Evolutionary conservation across 257 asterid species (phyloP).

Genomic region (Paulownia fortunei): DNA sequence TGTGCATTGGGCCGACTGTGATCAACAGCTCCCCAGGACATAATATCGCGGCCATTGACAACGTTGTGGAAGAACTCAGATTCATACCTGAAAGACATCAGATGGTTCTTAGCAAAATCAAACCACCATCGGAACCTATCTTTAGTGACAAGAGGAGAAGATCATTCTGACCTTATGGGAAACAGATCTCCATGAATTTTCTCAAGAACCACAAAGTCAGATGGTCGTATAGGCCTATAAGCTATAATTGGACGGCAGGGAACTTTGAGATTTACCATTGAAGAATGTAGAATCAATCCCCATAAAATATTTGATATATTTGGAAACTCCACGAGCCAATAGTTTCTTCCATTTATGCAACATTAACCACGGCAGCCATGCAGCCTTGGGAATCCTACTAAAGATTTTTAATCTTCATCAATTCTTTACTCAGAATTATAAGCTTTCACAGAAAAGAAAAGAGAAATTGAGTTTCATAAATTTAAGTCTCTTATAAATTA

Average conservation of each 20-base stretch:
- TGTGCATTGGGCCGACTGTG: constrained; percentile 64
- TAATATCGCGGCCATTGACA: constrained; percentile 81
- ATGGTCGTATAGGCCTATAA: constrained; percentile 73
- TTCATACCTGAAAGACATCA: constrained; percentile 69
- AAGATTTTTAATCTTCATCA: constrained; percentile 5
- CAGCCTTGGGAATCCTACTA: constrained; percentile 42
- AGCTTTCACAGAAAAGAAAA: constrained; percentile 19
- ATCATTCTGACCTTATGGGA: constrained; percentile 79
- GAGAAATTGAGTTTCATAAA: not conserved
- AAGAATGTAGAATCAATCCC: constrained; percentile 55
- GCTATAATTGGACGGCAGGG: constrained; percentile 63
- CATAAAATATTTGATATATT: constrained; percentile 54
- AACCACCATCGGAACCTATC: constrained; percentile 15
- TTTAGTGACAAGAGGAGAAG: constrained; percentile 19
- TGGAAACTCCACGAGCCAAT: constrained; percentile 38
- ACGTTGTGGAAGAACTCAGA: constrained; percentile 90
- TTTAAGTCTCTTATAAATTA: not conserved
- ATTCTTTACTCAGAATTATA: constrained; percentile 5
- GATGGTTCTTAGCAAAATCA: constrained; percentile 28
- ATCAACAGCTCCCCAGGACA: constrained; percentile 99
- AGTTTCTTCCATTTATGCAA: constrained; percentile 69
- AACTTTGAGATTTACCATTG: constrained; percentile 71
- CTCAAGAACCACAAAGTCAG: constrained; percentile 78
- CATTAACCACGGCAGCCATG: constrained; percentile 58
- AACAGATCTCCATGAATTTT: constrained; percentile 79